Conservation (phyloP, 306 rosid species). For the Geum urbanum region DNA sequence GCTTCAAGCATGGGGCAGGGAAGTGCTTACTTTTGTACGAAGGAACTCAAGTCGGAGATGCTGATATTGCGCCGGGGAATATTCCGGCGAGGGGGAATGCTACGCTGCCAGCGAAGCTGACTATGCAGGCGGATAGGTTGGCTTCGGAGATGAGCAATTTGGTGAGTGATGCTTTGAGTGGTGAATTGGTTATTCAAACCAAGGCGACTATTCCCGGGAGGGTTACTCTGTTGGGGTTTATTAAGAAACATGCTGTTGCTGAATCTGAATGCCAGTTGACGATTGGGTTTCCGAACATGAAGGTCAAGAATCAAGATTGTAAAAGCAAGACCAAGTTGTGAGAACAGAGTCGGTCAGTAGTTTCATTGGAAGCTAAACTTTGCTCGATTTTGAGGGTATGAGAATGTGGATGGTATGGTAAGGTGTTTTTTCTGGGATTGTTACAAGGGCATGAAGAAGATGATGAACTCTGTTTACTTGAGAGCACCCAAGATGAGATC, state of each 20-base stretch:
- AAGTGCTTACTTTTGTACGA: conserved; percentile 36
- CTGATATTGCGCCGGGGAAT: conserved; percentile 37
- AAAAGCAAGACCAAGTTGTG: conserved; percentile 47
- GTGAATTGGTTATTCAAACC: conserved; percentile 35
- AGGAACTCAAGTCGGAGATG: conserved; percentile 51
- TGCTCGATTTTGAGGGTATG: background rate
- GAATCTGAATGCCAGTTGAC: conserved; percentile 43
- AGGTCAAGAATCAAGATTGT: conserved; percentile 48
- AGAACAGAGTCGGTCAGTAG: conserved; percentile 5
- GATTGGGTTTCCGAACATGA: conserved; percentile 30
- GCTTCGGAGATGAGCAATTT: conserved; percentile 29
- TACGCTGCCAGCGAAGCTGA: conserved; percentile 35
- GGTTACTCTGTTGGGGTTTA: conserved; percentile 46
- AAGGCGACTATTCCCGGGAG: conserved; percentile 48
- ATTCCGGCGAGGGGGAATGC: conserved; percentile 46
- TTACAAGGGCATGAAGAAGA: background rate
- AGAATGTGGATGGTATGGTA: background rate
- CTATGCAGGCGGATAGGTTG: conserved; percentile 38
- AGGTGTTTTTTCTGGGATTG: background rate
- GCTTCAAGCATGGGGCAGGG: conserved; percentile 51
- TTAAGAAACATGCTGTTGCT: conserved; percentile 49
- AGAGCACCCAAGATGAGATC: no score
- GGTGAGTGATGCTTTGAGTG: conserved; percentile 36
- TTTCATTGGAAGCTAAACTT: background rate
- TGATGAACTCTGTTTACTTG: background rate